Percentiles rank a stretch among this genome's conserved stretches.
These are phyloP conservation scores for Sclerotinia borealis DNA, from an alignment of 2,329 filamentous ascomycete species.

Conservation along the genomic window DNA sequence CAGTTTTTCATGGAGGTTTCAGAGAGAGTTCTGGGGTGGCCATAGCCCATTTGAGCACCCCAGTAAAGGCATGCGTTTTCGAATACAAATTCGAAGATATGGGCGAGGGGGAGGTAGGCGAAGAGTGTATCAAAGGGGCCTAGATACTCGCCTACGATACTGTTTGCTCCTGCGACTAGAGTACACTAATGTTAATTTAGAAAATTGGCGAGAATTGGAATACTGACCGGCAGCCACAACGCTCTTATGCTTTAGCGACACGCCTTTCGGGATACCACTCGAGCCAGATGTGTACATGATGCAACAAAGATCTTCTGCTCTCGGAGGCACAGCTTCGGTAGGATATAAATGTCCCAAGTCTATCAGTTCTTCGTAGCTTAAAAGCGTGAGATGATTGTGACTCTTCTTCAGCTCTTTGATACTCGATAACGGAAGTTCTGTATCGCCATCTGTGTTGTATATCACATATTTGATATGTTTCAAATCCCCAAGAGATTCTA, in stretches of 20 bases:
- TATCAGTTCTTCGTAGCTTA: constrained; percentile 49
- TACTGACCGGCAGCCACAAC: constrained; percentile 70
- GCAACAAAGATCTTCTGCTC: constrained; percentile 73
- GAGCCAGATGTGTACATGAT: constrained; percentile 85
- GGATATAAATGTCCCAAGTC: constrained; percentile 53
- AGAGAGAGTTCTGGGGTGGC: constrained; percentile 81
- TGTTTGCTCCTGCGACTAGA: constrained; percentile 71
- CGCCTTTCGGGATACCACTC: constrained; percentile 84
- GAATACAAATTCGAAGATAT: constrained; percentile 94
- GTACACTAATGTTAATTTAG: constrained; percentile 16
- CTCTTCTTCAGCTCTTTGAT: constrained; percentile 49
- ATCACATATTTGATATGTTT: constrained; percentile 53
- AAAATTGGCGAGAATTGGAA: neutral
- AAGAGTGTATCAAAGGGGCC: constrained; percentile 73
- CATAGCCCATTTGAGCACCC: constrained; percentile 90
- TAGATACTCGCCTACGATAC: constrained; percentile 71
- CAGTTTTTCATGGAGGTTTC: constrained; percentile 84
- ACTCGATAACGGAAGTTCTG: constrained; percentile 38
- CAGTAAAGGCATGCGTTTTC: constrained; percentile 87
- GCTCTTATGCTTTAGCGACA: constrained; percentile 75
- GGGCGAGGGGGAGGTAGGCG: constrained; percentile 87
- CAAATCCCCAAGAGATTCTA: constrained; percentile 49
- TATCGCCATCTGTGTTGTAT: constrained; percentile 53
- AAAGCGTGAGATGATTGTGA: constrained; percentile 47
- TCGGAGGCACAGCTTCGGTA: constrained; percentile 64